Evolutionary conservation across 192 early-diverging fungal genomes (phyloP).

Genomic region (Haplosporangium gracile): DNA sequence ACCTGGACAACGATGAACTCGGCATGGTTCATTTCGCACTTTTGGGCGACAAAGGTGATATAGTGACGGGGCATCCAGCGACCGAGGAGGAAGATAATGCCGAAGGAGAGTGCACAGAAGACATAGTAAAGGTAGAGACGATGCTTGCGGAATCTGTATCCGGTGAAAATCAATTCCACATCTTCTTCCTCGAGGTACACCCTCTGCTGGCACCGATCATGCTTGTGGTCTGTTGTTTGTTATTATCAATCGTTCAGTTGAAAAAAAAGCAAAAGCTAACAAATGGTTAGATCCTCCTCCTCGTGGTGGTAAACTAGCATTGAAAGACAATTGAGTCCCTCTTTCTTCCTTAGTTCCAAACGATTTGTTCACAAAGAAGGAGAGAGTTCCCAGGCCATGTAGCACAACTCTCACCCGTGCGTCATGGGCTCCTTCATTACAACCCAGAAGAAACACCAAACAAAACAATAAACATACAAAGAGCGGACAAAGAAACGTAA

Average conservation of each 20-base stretch:
- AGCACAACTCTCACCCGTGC: not conserved
- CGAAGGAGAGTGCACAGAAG: constrained; percentile 74
- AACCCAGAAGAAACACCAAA: not conserved
- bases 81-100: constrained; percentile 80
- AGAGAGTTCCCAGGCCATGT: not conserved
- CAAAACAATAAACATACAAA: not conserved
- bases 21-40: constrained; percentile 78
- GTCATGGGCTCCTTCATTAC: not conserved
- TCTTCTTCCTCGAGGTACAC: constrained; percentile 82
- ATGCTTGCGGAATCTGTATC: constrained; percentile 67
- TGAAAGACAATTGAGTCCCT: not conserved
- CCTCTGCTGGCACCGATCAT: constrained; percentile 44
- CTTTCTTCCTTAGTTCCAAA: no score
- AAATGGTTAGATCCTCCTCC: not conserved
- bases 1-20: constrained; percentile 77
- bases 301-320: not conserved
- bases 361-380: not conserved
- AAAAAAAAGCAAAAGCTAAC: not conserved
- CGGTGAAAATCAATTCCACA: constrained; percentile 72
- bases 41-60: constrained; percentile 75
- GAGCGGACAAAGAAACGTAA: not conserved
- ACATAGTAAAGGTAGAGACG: constrained; percentile 73
- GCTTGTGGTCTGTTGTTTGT: constrained; percentile 23
- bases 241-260: not conserved
- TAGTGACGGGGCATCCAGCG: constrained; percentile 89